A percentile compares a stretch with the other conserved stretches of the same genome.
These are phyloP conservation scores for Fusarium multiceps DNA, from an alignment of 2,329 filamentous ascomycete species.

Conservation along the genomic window DNA sequence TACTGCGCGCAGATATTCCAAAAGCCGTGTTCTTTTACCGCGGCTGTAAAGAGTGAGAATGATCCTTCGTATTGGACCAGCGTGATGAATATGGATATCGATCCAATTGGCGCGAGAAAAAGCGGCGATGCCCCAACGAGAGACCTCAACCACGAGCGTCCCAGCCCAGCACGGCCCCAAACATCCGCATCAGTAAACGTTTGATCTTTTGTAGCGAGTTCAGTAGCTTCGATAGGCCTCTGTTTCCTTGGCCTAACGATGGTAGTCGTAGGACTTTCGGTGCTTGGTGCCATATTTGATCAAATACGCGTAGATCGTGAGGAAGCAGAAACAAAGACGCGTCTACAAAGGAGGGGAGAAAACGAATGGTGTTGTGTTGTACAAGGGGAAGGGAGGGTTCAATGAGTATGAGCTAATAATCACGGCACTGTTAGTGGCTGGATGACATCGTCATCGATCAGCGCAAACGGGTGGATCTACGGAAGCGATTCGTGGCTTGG, in stretches of 20 bases:
- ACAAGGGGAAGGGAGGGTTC: not conserved
- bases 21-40: slow-evolving; percentile 21
- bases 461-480: not conserved
- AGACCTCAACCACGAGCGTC: slow-evolving; percentile 40
- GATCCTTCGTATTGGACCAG: slow-evolving; percentile 39
- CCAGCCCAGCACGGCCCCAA: slow-evolving; percentile 44
- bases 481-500: not conserved
- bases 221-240: not conserved
- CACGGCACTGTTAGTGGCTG: slow-evolving; percentile 9
- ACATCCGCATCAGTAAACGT: not conserved
- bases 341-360: not conserved
- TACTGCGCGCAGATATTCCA: slow-evolving; percentile 33
- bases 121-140: slow-evolving; percentile 41
- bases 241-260: not conserved
- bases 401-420: slow-evolving; percentile 5
- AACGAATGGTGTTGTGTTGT: not conserved
- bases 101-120: slow-evolving; percentile 39
- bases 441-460: slow-evolving; percentile 17
- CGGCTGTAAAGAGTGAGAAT: slow-evolving; percentile 18
- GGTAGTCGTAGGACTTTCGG: slow-evolving; percentile 15
- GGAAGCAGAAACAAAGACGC: not conserved
- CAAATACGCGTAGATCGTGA: not conserved
- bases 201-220: not conserved
- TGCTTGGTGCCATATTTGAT: not conserved
- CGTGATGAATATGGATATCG: slow-evolving; percentile 42